These are phyloP conservation scores for Mortierella sp. DNA, from an alignment of 371 early-diverging fungal species.

Conservation along the genomic window DNA sequence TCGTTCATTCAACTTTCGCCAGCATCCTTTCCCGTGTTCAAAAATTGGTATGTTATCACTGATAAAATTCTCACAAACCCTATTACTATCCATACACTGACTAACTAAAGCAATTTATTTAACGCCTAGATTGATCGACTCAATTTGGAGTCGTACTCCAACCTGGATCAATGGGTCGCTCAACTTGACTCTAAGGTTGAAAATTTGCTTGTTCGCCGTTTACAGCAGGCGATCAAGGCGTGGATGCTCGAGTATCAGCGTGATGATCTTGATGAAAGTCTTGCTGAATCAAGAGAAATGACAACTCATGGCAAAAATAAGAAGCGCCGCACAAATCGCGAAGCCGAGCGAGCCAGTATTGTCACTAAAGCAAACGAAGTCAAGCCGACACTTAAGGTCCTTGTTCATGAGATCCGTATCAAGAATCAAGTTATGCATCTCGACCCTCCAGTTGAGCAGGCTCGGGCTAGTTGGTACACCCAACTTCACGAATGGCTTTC, in stretches of 20 bases:
- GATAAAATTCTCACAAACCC: background rate
- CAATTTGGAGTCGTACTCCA: conserved; percentile 94
- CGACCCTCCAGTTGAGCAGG: conserved; percentile 95
- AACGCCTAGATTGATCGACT: conserved; percentile 82
- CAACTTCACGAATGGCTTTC: conserved; percentile 96
- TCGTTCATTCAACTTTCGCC: conserved; percentile 75
- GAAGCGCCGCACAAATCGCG: conserved; percentile 59
- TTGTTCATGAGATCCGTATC: conserved; percentile 89
- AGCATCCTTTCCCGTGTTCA: conserved; percentile 86
- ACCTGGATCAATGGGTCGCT: conserved; percentile 91
- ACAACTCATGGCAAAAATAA: conserved; percentile 60
- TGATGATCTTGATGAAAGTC: conserved; percentile 68
- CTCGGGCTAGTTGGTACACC: conserved; percentile 89
- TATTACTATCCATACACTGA: background rate
- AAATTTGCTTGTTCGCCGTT: conserved; percentile 78
- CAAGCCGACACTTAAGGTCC: conserved; percentile 71
- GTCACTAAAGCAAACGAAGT: conserved; percentile 63
- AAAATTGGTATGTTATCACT: conserved; percentile 66
- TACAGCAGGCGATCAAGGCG: conserved; percentile 84
- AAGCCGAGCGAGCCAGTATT: conserved; percentile 52
- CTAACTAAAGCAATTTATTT: background rate
- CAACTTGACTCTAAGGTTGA: conserved; percentile 89
- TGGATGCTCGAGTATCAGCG: conserved; percentile 80
- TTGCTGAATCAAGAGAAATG: conserved; percentile 59
- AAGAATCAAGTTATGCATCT: conserved; percentile 96